Evolutionary conservation across 768 basidiomycete genomes (phyloP), one percentile per base, ranked within the genome.

Genomic region (Mycena latifolia): DNA sequence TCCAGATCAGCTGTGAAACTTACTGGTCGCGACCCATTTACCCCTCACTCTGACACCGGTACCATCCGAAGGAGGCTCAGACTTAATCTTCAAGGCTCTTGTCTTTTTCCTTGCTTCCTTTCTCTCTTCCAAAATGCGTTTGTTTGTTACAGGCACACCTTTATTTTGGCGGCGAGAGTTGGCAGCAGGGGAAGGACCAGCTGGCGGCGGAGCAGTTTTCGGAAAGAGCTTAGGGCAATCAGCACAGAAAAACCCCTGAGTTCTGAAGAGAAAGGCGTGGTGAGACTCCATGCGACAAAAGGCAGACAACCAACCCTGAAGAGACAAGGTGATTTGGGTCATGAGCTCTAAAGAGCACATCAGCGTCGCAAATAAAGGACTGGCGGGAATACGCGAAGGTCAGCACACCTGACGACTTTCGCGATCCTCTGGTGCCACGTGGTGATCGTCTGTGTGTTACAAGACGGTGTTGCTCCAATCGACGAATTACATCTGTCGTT

Each of bases 291-390:
- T 20, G 22, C 20, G 3, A 17, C 14, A 10, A 20, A 46, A n/a
- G n/a, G n/a, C 45, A 18, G 10, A 11, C 17, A 51, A 70, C 84
- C 66, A 73, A 90, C 87, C 90, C 90, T 27, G 89, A 80, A 20
- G 88, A 81, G 47, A 90, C 80, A 37, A 91, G 77, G 74, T 92
- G 91, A 69, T 91, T 90, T 10, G 84, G 83, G 72, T 92, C 90
- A 24, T 85, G 69, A 0, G 70, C 63, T 39, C 75, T 77, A 55
- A 91, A 79, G 63, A 83, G 81, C 25, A 76, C 14, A 35, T 35
- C 33, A 35, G 14, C 33, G 33, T n/a, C n/a, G n/a, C n/a, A n/a
- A n/a, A n/a, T n/a, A n/a, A n/a, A n/a, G n/a, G n/a, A n/a, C n/a
- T n/a, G n/a, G n/a, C n/a, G n/a, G n/a, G n/a, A n/a, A n/a, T n/a